Conservation (phyloP, 2,329 filamentous ascomycete genomes). For the Alternaria consortialis region DNA sequence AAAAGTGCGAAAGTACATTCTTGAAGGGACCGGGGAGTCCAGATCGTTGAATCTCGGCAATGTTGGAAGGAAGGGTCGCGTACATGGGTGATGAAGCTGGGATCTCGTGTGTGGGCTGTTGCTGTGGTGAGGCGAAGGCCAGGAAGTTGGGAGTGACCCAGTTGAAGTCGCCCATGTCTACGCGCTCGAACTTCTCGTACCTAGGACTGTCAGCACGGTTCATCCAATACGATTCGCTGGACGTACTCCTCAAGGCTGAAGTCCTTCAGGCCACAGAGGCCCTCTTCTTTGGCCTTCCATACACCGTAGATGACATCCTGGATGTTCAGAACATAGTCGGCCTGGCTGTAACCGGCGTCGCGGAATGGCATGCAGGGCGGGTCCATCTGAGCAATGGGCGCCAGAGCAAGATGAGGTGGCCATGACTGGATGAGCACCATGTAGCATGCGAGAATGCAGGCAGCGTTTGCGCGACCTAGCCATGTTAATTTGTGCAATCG, state of each 20-base stretch:
- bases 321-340: conserved; percentile 93
- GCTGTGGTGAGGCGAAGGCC: conserved; percentile 94
- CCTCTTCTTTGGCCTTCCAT: conserved; percentile 98
- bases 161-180: conserved; percentile 99
- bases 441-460: conserved; percentile 94
- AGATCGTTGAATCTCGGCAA: conserved; percentile 75
- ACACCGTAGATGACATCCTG: conserved; percentile 98
- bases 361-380: conserved; percentile 98
- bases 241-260: conserved; percentile 90
- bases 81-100: conserved; percentile 77
- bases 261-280: conserved; percentile 87
- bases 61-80: conserved; percentile 75
- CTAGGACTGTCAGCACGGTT: conserved; percentile 51
- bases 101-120: conserved; percentile 77
- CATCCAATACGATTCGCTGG: not conserved
- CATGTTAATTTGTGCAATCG: conserved; percentile 27
- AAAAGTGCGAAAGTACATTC: conserved; percentile 92
- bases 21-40: conserved; percentile 88
- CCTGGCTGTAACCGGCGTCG: conserved; percentile 97
- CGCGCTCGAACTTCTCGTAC: conserved; percentile 93
- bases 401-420: conserved; percentile 94
- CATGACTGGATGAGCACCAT: conserved; percentile 99
- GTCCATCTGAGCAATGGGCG: conserved; percentile 95
- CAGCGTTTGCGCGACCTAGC: conserved; percentile 86
- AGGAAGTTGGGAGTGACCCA: conserved; percentile 97